These are phyloP conservation scores for Sporothrix brasiliensis DNA, from an alignment of 2,329 filamentous ascomycete genomes.

Conservation along the genomic window DNA sequence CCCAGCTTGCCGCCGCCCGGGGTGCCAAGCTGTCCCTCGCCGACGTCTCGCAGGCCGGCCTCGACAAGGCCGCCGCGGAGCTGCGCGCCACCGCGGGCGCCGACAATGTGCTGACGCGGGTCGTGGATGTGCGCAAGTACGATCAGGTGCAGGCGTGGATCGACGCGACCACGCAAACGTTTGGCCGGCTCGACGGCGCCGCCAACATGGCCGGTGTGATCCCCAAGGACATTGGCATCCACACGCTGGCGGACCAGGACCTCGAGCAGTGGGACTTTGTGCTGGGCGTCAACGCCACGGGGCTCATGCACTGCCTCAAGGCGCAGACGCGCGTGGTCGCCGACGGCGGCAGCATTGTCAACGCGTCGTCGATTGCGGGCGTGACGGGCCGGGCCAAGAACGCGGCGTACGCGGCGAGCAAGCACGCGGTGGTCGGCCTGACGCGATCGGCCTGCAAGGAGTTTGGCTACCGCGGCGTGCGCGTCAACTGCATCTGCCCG, in stretches of 20 bases:
- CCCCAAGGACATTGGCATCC: slow-evolving; percentile 46
- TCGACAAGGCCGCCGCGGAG: slow-evolving; percentile 37
- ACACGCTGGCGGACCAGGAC: slow-evolving; percentile 49
- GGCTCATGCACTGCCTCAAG: slow-evolving; percentile 35
- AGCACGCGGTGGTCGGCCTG: slow-evolving; percentile 35
- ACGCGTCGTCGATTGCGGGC: slow-evolving; percentile 47
- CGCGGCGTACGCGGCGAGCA: slow-evolving; percentile 35
- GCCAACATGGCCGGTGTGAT: slow-evolving; percentile 59
- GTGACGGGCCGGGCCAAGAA: slow-evolving; percentile 41
- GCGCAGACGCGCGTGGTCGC: slow-evolving; percentile 41
- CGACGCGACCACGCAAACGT: slow-evolving; percentile 49
- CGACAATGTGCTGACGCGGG: neutral
- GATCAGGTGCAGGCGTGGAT: slow-evolving; percentile 57
- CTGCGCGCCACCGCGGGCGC: slow-evolving; percentile 2
- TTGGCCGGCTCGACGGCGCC: slow-evolving; percentile 57
- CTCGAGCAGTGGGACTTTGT: slow-evolving; percentile 38
- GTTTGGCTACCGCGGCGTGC: slow-evolving; percentile 32
- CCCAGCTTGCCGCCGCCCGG: slow-evolving; percentile 46
- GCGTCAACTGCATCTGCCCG: slow-evolving; percentile 33
- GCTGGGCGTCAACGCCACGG: slow-evolving; percentile 33
- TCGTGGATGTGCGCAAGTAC: slow-evolving; percentile 26
- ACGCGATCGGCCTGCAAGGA: slow-evolving; percentile 33
- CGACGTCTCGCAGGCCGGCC: slow-evolving; percentile 47
- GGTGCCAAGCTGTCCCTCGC: slow-evolving; percentile 51
- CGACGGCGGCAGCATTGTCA: slow-evolving; percentile 49